phyloP scores from a whole-genome alignment of 345 rosid species.

The Carallia brachiata region DNA sequence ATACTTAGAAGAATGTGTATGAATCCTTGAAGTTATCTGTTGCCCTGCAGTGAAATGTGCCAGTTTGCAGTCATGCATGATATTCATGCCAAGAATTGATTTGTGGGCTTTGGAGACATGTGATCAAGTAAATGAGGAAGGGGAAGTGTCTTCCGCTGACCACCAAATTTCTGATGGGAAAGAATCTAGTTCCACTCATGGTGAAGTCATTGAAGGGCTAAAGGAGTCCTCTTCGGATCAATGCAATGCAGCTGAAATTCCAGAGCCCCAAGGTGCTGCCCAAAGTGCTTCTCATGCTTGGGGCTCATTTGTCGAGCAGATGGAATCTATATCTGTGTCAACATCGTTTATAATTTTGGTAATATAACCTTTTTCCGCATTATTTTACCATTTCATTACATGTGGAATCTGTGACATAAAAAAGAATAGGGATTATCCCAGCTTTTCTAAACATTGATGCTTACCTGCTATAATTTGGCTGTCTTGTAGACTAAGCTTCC shows the following conservation, averaged over 20 bases:
- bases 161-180: constrained; percentile 23
- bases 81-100: constrained; percentile 94
- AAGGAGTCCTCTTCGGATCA: constrained; percentile 19
- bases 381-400: neutral
- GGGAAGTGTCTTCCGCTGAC: constrained; percentile 23
- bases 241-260: constrained; percentile 29
- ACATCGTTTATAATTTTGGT: constrained; percentile 88
- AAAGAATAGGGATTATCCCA: too few species aligned
- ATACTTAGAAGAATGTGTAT: neutral
- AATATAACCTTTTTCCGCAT: constrained; percentile 12
- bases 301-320: constrained; percentile 86
- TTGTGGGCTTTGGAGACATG: constrained; percentile 78
- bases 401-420: too few species aligned
- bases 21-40: constrained; percentile 22
- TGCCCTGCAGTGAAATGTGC: constrained; percentile 79
- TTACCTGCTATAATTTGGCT: too few species aligned
- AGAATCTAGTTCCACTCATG: constrained; percentile 26
- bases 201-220: constrained; percentile 18
- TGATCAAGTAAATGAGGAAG: constrained; percentile 25
- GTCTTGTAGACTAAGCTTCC: too few species aligned
- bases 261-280: constrained; percentile 21
- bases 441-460: too few species aligned
- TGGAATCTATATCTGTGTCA: constrained; percentile 69
- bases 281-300: constrained; percentile 62
- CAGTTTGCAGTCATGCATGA: constrained; percentile 52